Base-by-base conservation (phyloP, 768 basidiomycete species). In the Astraeus odoratus region DNA sequence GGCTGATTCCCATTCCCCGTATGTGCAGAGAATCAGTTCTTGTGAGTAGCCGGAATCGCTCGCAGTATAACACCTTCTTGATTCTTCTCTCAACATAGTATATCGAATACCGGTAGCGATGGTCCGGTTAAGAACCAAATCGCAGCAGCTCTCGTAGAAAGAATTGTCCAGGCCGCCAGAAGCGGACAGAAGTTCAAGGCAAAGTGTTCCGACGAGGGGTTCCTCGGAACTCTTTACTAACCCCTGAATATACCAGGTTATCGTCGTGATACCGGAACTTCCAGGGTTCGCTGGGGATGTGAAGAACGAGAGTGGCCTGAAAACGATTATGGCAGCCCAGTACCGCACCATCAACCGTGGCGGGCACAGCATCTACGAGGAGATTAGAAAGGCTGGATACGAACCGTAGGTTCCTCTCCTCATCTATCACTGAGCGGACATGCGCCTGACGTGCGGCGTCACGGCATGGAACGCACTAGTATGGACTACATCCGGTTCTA, bases 311-410 rank as follows among this genome's bases (percentile, higher is more conserved):
- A 59, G 64, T 0, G 66, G 82, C 1, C 54, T 91, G 44, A 81
- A 86, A 69, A 86, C 69, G 7, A 94, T 96, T 61, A 83, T 95
- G 83, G 90, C 81, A 8, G 92, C 82, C 1, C 85, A 88, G 57
- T 89, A 86, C 58, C 76, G 89, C 34, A 86, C 86, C 0, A 94
- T 97, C 54, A 94, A 93, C 58, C 79, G 93, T 18, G 93, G 93
- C 5, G 89, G 88, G 0, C 71, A 74, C 48, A 89, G 86, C 48
- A 91, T 94, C 53, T 91, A 90, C 52, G 90, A 93, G 54, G 76
- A 81, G 58, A 71, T 94, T 23, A 75, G 83, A 27, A 79, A 75
- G 52, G 86, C 77, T 16, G 86, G 88, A 3, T 84, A 72, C 53
- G 85, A 92, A 26, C 87, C 88, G 85, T 88, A 54, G 51, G 84